Base-by-base conservation (phyloP, 352 stramenopile species). In the Globisporangium cystogenes region DNA sequence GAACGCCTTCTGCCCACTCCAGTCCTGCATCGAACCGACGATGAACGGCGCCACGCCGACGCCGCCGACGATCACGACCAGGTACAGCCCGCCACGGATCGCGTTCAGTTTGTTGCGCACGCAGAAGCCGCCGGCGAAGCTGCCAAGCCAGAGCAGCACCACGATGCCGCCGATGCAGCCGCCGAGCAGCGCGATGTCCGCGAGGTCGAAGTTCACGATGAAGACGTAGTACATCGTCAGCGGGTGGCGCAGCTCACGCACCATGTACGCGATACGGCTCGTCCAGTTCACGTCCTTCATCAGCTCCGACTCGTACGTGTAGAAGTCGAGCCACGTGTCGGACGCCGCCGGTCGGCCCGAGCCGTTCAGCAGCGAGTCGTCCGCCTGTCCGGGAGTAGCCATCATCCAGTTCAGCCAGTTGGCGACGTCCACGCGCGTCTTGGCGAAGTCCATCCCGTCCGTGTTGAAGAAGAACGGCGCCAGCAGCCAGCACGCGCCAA, bases 401-500 rank as follows among this genome's bases (percentile, higher is more conserved):
- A 91, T 90, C 60, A 95, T 82, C 86, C 86, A 95, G 6, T 62
- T 53, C 3, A 93, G 62, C 77, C 80, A 95, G 62, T 95, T 76
- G 5, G 59, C 70, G n/a, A 92, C 73, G 66, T 95, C 86, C 15
- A 88, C 83, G 36, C 71, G 74, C 3, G 81, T 94, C 69, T 95
- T 95, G 5, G 74, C 68, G 45, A 93, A 95, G 51, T 95, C 86
- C 49, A 95, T 69, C 3, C 83, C 82, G 49, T 92, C 82, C 27
- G 86, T 93, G 60, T 94, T 94, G 69, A 91, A 94, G 49, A 95
- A 72, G 60, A 95, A 94, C 5, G 86, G 86, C 1, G 83, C 81
- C 33, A 90, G 62, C 23, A 94, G 60, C 83, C 83, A 95, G 46
- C 75, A 90, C 11, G 71, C 67, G 7, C 82, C 82, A 10, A 95